Conservation (phyloP, 805 yeast species). For the Cephaloascus fragrans region DNA sequence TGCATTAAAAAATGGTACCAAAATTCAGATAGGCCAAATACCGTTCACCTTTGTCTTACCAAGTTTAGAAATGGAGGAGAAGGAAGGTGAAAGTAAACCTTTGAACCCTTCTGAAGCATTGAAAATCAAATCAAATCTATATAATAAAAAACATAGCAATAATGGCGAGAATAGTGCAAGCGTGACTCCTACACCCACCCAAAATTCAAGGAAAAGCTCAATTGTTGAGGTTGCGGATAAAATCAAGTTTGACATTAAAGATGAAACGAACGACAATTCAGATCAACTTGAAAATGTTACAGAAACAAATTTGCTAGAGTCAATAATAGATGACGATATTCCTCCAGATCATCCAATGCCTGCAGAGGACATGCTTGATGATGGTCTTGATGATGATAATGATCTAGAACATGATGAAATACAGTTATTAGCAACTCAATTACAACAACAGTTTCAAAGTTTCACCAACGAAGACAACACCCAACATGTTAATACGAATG, state of each 20-base stretch:
- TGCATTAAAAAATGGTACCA: slow-evolving; percentile 71
- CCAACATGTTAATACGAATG: too few species aligned
- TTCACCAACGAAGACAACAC: background rate
- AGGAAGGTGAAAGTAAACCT: slow-evolving; percentile 22
- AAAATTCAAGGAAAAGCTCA: slow-evolving; percentile 4
- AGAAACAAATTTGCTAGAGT: too few species aligned
- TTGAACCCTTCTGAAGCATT: slow-evolving; percentile 57
- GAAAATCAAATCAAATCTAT: slow-evolving; percentile 41
- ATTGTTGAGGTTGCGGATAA: slow-evolving; percentile 4
- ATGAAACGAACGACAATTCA: slow-evolving; percentile 2
- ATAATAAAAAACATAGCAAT: slow-evolving; percentile 12
- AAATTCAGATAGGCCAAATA: slow-evolving; percentile 88
- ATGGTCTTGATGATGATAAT: background rate
- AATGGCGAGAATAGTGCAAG: slow-evolving; percentile 5
- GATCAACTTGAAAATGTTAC: too few species aligned
- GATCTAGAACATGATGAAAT: slow-evolving; percentile 13
- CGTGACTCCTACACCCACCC: slow-evolving; percentile 9
- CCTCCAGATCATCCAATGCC: slow-evolving; percentile 10
- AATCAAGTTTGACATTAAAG: slow-evolving; percentile 2
- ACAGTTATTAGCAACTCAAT: background rate
- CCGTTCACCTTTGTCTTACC: slow-evolving; percentile 86
- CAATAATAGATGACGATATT: background rate
- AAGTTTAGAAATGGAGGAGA: slow-evolving; percentile 36
- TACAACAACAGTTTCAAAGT: background rate
- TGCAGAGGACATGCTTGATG: background rate